Base-by-base conservation (phyloP, 2,329 filamentous ascomycete species). In the Alternaria arbusti region DNA sequence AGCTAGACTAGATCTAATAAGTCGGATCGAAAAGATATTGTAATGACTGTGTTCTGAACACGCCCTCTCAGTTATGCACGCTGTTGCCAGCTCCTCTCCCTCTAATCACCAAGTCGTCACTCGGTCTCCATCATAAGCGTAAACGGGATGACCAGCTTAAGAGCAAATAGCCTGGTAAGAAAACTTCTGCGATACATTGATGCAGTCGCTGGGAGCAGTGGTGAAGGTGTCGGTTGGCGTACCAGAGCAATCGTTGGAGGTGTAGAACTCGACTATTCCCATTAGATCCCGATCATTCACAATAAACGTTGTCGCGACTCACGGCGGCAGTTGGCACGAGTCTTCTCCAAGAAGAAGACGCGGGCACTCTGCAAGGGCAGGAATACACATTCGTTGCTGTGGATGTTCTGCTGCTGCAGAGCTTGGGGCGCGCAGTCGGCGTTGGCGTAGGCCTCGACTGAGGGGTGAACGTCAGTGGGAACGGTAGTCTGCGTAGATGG, bases 301-400 rank as follows among this genome's bases (percentile, higher is more conserved):
- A 57, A 23, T 15, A 46, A 15, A 28, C 23, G n/a, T 28, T 28
- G n/a, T n/a, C 5, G n/a, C 17, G 9, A 50, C 60, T 26, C 26
- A 63, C 60, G 32, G 17, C 46, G 49, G 25, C 60, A 63, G 44
- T 63, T 55, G 9, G 49, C 60, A 30, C 60, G 49, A 1, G 15
- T 44, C 60, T 63, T 63, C 50, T 63, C 60, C 20, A 63, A 26
- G 20, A 54, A 63, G 12, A 44, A 59, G 23, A 63, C 50, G 6
- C 12, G 28, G 15, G 60, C 60, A 32, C 49, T 63, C 50, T 45
- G 56, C 9, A 32, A 17, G 20, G 60, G 60, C 30, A 63, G 26
- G 25, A 55, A 59, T 3, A 11, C 45, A 32, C 60, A 63, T 2
- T 17, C 25, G 50, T 63, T 55, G 43, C 56, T 63, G 49, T 59